Conservation (phyloP, 2,329 filamentous ascomycete genomes). For the Microcyclosporella mali region DNA sequence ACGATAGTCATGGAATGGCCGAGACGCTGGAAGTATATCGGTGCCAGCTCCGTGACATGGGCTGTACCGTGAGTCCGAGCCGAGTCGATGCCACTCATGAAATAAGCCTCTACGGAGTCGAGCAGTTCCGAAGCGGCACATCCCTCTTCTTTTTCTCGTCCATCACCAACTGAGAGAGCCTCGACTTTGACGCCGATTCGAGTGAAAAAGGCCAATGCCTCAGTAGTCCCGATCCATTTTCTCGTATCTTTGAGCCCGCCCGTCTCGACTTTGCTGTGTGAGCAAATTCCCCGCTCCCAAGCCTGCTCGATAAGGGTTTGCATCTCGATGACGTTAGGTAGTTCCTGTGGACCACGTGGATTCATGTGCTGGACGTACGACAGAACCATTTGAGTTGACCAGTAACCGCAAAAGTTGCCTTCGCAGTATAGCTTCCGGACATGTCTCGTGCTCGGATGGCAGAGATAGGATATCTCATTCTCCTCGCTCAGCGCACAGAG, state of each 20-base stretch:
- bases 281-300: conserved; percentile 80
- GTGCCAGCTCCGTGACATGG: conserved; percentile 65
- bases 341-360: conserved; percentile 24
- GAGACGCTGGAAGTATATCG: conserved; percentile 85
- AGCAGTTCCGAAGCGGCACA: conserved; percentile 55
- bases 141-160: conserved; percentile 38
- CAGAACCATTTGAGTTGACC: conserved; percentile 87
- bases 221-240: conserved; percentile 91
- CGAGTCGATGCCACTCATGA: conserved; percentile 47
- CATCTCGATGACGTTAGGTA: conserved; percentile 73
- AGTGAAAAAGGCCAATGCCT: conserved; percentile 77
- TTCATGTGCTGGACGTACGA: conserved; percentile 58
- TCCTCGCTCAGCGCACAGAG: conserved; percentile 53
- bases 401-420: conserved; percentile 89
- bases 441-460: conserved; percentile 67
- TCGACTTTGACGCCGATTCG: conserved; percentile 52
- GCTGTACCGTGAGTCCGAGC: conserved; percentile 54
- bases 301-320: conserved; percentile 82
- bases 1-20: conserved; percentile 89
- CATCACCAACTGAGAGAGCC: conserved; percentile 41
- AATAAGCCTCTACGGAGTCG: conserved; percentile 66
- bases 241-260: conserved; percentile 81
- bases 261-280: conserved; percentile 68
- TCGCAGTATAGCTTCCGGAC: conserved; percentile 76
- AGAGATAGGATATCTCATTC: conserved; percentile 70